These are phyloP conservation scores for Pestalotiopsis sp. DNA, from an alignment of 2,329 filamentous ascomycete species.

Conservation along the genomic window DNA sequence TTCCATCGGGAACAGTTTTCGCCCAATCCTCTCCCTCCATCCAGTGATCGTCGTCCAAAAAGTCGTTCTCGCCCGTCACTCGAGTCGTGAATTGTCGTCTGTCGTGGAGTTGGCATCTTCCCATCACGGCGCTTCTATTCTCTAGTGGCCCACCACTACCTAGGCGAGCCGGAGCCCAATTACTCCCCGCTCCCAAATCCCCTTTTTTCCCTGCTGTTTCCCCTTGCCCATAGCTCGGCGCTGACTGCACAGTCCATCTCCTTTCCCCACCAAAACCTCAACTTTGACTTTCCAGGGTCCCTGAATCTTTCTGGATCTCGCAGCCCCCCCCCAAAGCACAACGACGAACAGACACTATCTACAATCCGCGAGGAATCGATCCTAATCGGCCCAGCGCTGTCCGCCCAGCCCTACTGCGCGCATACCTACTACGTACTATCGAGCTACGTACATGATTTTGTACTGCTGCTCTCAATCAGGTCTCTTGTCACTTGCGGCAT, in stretches of 20 bases:
- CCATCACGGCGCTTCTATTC: not conserved
- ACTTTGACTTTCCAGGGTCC: constrained; percentile 10
- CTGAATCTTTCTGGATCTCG: constrained; percentile 4
- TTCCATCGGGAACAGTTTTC: no score
- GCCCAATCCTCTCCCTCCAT: no score
- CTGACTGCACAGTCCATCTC: constrained; percentile 4
- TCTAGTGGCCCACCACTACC: not conserved
- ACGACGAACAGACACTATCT: not conserved
- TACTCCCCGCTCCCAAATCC: not conserved
- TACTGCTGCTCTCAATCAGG: not conserved
- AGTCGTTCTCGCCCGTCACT: not conserved
- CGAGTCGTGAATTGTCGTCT: not conserved
- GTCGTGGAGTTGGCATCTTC: not conserved
- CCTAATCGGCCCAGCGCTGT: not conserved
- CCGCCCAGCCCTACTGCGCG: not conserved
- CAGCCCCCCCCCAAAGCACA: not conserved
- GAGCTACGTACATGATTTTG: not conserved
- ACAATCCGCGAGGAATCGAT: not conserved
- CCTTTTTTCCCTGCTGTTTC: not conserved
- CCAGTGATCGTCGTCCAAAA: not conserved
- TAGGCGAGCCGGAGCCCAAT: not conserved
- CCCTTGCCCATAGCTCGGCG: not conserved
- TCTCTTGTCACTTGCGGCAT: not conserved
- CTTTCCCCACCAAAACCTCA: constrained; percentile 7
- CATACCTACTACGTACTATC: not conserved